phyloP scores from a whole-genome alignment of 768 basidiomycete genomes.

The Russula sp. region DNA sequence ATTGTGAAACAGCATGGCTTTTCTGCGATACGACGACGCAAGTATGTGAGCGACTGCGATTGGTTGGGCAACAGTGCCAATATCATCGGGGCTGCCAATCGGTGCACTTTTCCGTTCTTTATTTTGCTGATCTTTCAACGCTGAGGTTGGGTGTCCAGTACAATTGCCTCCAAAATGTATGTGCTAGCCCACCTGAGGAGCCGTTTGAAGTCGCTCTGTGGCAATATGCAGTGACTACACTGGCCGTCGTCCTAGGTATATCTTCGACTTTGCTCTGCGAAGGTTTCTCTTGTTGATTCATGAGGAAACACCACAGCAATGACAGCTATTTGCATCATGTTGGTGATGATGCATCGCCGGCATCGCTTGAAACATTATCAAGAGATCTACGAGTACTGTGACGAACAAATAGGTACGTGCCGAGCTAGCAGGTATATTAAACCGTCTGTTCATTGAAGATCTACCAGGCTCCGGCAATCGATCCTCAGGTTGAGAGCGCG shows the following conservation, averaged over 20 bases:
- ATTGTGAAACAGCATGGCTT: conserved; percentile 25
- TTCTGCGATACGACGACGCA: conserved; percentile 25
- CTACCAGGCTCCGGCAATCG: conserved; percentile 25
- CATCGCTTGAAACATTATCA: conserved; percentile 28
- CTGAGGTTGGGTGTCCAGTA: conserved; percentile 22
- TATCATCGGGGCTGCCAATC: conserved; percentile 29
- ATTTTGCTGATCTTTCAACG: not conserved
- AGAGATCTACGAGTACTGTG: conserved; percentile 29
- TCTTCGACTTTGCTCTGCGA: conserved; percentile 4
- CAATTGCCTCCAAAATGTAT: conserved; percentile 26
- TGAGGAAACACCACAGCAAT: conserved; percentile 22
- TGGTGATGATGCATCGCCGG: conserved; percentile 28
- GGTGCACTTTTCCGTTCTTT: not conserved
- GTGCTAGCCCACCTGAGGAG: conserved; percentile 29
- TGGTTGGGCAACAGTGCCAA: conserved; percentile 22
- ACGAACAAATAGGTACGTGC: conserved; percentile 28
- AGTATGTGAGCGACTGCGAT: conserved; percentile 20
- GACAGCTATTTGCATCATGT: conserved; percentile 29
- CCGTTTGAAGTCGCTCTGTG: conserved; percentile 29
- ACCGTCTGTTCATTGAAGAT: not conserved
- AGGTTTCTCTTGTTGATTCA: not conserved
- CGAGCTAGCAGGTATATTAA: not conserved
- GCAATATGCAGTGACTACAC: conserved; percentile 29
- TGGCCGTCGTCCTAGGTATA: conserved; percentile 29
- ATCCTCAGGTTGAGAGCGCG: conserved; percentile 7